Conservation (phyloP, 805 yeast genomes). For the Candida maesae region DNA sequence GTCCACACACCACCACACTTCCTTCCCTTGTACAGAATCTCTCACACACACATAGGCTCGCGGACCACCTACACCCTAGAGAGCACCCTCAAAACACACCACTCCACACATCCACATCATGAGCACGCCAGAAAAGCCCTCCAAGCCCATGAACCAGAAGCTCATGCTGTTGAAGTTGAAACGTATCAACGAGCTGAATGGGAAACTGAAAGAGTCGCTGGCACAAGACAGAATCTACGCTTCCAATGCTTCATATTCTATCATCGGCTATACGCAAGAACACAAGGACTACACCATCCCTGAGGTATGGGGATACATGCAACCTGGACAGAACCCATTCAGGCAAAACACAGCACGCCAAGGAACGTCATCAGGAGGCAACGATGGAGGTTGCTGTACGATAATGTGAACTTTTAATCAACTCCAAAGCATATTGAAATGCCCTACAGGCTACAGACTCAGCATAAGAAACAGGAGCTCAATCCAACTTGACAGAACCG, state of each 20-base stretch:
- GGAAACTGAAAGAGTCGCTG: constrained; percentile 47
- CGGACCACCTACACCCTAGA: not conserved
- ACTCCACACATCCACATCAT: not conserved
- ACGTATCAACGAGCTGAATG: constrained; percentile 55
- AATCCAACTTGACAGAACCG: too few species aligned
- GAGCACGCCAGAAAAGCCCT: not conserved
- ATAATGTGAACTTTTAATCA: constrained; percentile 27
- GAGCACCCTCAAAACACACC: not conserved
- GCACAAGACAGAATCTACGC: constrained; percentile 58
- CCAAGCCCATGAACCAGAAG: constrained; percentile 27
- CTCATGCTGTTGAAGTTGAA: constrained; percentile 55
- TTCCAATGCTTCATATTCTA: constrained; percentile 52
- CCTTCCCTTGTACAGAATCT: too few species aligned
- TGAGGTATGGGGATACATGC: constrained; percentile 38
- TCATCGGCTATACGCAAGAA: constrained; percentile 34
- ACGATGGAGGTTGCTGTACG: constrained; percentile 30
- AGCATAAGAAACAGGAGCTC: too few species aligned
- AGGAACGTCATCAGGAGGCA: not conserved
- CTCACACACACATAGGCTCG: not conserved
- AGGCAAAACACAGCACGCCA: constrained; percentile 19
- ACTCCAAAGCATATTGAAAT: too few species aligned
- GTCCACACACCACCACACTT: too few species aligned
- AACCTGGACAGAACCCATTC: constrained; percentile 36
- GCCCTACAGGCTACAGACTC: too few species aligned
- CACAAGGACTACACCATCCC: constrained; percentile 37